Conservation (phyloP, 176 grass and related monocot genomes). For the Triticum timopheevii region DNA sequence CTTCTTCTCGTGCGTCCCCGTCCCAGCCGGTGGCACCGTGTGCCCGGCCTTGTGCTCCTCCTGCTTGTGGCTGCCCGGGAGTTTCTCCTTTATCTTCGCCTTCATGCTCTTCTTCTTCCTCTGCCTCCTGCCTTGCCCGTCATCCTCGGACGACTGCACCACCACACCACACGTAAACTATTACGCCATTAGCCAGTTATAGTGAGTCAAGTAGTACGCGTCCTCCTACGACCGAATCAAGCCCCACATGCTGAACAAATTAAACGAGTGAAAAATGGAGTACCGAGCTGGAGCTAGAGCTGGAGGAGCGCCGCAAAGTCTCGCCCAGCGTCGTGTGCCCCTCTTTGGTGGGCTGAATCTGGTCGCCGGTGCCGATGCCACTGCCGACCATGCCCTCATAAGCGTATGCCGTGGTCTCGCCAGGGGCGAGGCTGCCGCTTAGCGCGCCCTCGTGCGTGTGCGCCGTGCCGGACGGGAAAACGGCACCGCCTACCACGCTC, state of each 20-base stretch:
- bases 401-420: background rate
- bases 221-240: background rate
- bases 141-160: conserved; percentile 62
- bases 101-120: conserved; percentile 90
- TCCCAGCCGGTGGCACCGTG: background rate
- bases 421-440: background rate
- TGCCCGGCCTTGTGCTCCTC: conserved; percentile 30
- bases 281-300: conserved; percentile 61
- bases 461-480: background rate
- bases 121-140: conserved; percentile 51
- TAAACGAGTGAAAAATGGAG: too few relatives aligned
- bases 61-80: conserved; percentile 52
- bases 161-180: too few relatives aligned
- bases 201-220: background rate
- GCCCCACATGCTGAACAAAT: background rate
- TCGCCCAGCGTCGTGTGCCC: conserved; percentile 41
- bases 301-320: conserved; percentile 48
- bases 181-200: background rate
- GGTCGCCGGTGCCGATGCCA: background rate
- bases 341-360: conserved; percentile 31
- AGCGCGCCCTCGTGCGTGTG: conserved; percentile 1
- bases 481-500: background rate
- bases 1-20: conserved; percentile 70
- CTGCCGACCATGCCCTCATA: conserved; percentile 9
- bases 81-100: conserved; percentile 85